Evolutionary conservation across 192 early-diverging fungal genomes (phyloP).

Genomic region (Phycomyces nitens): DNA sequence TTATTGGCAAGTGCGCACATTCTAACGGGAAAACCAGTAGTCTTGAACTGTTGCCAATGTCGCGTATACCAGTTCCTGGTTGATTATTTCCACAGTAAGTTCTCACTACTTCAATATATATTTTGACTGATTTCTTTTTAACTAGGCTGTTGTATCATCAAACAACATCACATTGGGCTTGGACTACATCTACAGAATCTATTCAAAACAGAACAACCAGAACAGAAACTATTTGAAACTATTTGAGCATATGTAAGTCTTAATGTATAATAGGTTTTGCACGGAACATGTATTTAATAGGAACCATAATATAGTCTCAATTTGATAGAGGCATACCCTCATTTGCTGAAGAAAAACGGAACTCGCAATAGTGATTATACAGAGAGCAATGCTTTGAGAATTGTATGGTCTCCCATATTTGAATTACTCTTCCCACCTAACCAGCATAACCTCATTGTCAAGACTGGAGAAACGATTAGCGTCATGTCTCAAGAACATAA

Average conservation of each 20-base stretch:
- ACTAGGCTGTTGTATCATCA: constrained; percentile 19
- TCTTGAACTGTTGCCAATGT: constrained; percentile 15
- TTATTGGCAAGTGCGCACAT: too few species aligned
- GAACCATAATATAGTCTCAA: constrained; percentile 19
- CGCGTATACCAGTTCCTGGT: constrained; percentile 16
- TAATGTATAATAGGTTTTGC: constrained; percentile 18
- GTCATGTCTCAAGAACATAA: constrained; percentile 17
- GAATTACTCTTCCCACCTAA: constrained; percentile 19
- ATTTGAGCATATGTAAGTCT: constrained; percentile 11
- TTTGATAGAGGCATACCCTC: constrained; percentile 15
- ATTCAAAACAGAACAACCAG: constrained; percentile 18
- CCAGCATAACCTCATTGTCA: constrained; percentile 13
- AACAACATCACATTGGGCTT: constrained; percentile 18
- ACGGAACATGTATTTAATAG: constrained; percentile 12
- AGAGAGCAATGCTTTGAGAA: constrained; percentile 16
- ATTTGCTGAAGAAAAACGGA: constrained; percentile 17
- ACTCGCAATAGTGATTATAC: constrained; percentile 14
- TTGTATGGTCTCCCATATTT: constrained; percentile 18
- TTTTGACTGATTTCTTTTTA: constrained; percentile 17
- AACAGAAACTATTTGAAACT: constrained; percentile 13
- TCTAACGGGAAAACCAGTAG: constrained; percentile 11
- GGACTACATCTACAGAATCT: constrained; percentile 17
- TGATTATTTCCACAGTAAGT: constrained; percentile 17
- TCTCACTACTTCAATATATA: constrained; percentile 18
- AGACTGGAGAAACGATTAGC: constrained; percentile 12